These are phyloP conservation scores for Wickerhamomyces mucosus DNA, from an alignment of 805 yeast species.

Conservation along the genomic window DNA sequence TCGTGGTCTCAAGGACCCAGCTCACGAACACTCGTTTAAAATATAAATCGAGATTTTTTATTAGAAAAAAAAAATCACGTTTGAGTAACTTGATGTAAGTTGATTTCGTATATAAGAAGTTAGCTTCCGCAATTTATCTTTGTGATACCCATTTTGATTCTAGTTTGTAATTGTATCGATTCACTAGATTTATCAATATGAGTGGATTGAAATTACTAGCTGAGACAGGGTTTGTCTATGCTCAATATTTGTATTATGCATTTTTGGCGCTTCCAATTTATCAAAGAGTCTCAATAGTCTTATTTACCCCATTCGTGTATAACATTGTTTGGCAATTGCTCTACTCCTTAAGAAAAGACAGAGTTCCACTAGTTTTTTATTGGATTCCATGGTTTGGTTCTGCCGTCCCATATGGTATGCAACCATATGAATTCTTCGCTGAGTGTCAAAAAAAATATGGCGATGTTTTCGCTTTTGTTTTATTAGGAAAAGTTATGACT, in stretches of 20 bases:
- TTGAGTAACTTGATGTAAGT: too few relatives aligned
- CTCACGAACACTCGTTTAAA: too few relatives aligned
- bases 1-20: too few relatives aligned
- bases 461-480: constrained; percentile 82
- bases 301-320: constrained; percentile 49
- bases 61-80: too few relatives aligned
- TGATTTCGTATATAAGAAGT: too few relatives aligned
- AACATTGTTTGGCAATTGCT: constrained; percentile 56
- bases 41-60: too few relatives aligned
- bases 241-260: constrained; percentile 8
- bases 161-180: too few relatives aligned
- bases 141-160: too few relatives aligned
- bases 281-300: constrained; percentile 26
- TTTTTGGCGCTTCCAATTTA: constrained; percentile 25
- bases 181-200: too few relatives aligned
- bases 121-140: too few relatives aligned
- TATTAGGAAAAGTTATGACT: constrained; percentile 88
- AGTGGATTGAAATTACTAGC: constrained; percentile 11
- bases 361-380: constrained; percentile 86
- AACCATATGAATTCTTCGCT: constrained; percentile 85
- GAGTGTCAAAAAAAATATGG: constrained; percentile 76
- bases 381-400: constrained; percentile 96
- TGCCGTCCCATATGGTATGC: constrained; percentile 82
- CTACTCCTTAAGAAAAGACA: constrained; percentile 65
- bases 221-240: constrained; percentile 7